Conservation (phyloP, 768 basidiomycete species). For the Symmetrospora coprosmae region DNA sequence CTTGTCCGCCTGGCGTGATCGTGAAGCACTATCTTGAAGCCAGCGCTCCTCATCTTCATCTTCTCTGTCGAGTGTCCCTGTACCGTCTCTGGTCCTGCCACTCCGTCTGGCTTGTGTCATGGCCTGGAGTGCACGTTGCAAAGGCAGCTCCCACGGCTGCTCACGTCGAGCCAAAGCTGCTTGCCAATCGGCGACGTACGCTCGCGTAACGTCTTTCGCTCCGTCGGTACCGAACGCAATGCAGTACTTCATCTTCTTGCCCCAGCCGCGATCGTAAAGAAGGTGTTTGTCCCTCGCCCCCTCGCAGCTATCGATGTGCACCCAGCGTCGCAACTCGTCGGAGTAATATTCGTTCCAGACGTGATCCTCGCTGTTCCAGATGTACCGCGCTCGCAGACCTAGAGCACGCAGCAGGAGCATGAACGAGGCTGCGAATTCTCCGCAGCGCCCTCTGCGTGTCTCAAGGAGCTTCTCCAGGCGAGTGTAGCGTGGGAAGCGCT, state of each 20-base stretch:
- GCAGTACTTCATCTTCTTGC: conserved; percentile 21
- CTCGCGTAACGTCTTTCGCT: conserved; percentile 3
- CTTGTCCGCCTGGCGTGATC: not conserved
- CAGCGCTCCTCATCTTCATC: not conserved
- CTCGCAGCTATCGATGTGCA: conserved; percentile 16
- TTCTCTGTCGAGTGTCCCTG: not conserved
- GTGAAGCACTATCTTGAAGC: not conserved
- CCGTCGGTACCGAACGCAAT: conserved; percentile 8
- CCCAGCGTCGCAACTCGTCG: not conserved
- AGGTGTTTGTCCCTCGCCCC: conserved; percentile 15
- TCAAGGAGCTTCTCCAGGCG: conserved; percentile 5
- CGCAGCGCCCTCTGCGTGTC: conserved; percentile 14
- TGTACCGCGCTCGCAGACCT: not conserved
- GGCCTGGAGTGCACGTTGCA: not conserved
- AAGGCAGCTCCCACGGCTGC: not conserved
- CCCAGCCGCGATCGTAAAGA: conserved; percentile 15
- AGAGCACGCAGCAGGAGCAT: conserved; percentile 7
- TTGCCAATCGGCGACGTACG: conserved; percentile 13
- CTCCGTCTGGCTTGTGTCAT: not conserved
- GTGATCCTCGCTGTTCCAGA: conserved; percentile 17
- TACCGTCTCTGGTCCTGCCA: not conserved
- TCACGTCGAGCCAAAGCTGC: not conserved
- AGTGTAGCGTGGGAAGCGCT: conserved; percentile 3
- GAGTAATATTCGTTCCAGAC: conserved; percentile 21
- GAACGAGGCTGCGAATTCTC: conserved; percentile 15